Evolutionary conservation across 352 stramenopile species (phyloP).

Genomic region (Phytophthora colocasiae): DNA sequence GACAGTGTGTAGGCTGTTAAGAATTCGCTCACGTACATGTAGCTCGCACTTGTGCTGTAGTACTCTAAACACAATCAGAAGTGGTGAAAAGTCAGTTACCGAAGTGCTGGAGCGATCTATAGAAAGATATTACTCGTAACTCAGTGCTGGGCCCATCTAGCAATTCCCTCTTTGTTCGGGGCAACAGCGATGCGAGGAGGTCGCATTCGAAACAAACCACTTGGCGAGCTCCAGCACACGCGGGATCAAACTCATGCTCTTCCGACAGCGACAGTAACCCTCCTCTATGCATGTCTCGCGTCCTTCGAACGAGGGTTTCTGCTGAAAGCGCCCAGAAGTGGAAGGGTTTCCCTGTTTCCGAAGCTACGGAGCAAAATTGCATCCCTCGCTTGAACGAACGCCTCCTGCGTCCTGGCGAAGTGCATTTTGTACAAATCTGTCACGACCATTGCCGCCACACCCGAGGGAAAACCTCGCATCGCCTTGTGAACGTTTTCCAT

Average conservation of each 20-base stretch:
- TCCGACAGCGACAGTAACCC: neutral
- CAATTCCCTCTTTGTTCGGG: neutral
- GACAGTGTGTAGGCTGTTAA: neutral
- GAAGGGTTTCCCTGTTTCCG: neutral
- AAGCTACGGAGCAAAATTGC: no score
- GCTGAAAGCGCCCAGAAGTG: neutral
- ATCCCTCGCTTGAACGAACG: neutral
- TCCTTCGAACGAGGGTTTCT: neutral
- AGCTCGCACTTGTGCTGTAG: no score
- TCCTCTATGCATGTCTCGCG: neutral
- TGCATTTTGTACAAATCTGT: neutral
- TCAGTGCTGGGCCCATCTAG: neutral
- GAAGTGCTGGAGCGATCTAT: no score
- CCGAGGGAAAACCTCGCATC: neutral
- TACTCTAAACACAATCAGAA: no score
- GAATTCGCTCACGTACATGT: no score
- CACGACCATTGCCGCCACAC: neutral
- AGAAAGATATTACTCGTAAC: no score
- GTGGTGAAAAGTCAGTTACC: no score
- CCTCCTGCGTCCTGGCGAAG: neutral
- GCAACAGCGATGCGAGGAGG: neutral
- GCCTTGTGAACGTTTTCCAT: neutral
- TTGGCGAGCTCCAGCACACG: neutral
- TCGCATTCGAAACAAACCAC: neutral
- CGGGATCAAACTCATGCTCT: neutral